Evolutionary conservation across 2,329 filamentous ascomycete species (phyloP).

Genomic region (Colletotrichum sp.): DNA sequence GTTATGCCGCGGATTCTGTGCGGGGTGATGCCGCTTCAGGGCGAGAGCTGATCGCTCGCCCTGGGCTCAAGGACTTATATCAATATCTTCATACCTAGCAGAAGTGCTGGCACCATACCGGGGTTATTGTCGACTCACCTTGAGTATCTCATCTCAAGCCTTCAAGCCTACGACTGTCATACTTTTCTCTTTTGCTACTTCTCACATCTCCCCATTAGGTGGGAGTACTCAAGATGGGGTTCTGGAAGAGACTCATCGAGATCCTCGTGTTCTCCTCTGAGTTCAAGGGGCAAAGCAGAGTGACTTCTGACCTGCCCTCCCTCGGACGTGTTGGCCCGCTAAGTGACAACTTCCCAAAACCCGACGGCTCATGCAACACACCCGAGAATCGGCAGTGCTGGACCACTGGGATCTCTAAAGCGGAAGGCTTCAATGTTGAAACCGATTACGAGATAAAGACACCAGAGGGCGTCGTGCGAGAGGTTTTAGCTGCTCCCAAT

Average conservation of each 20-base stretch:
- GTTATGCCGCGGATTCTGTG: background rate
- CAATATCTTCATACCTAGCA: fast-evolving
- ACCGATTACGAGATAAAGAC: too few species aligned
- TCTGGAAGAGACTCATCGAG: background rate
- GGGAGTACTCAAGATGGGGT: background rate
- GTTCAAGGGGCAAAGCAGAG: background rate
- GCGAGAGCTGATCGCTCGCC: fast-evolving
- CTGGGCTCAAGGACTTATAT: background rate
- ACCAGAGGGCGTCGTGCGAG: too few species aligned
- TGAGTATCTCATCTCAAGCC: background rate
- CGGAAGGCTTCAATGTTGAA: too few species aligned
- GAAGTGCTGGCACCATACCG: background rate
- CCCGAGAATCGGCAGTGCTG: background rate
- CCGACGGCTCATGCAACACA: fast-evolving
- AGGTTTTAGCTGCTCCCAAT: too few species aligned
- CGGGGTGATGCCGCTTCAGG: background rate
- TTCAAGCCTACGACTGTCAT: too few species aligned
- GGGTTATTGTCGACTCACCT: background rate
- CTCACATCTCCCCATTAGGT: background rate
- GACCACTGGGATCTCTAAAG: too few species aligned
- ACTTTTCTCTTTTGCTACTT: fast-evolving
- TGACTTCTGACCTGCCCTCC: background rate
- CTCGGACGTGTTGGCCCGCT: background rate
- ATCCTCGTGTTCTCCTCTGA: background rate
- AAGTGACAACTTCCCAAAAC: background rate